Evolutionary conservation across 257 asterid genomes (phyloP).

Genomic region (Solanum tacnaense): DNA sequence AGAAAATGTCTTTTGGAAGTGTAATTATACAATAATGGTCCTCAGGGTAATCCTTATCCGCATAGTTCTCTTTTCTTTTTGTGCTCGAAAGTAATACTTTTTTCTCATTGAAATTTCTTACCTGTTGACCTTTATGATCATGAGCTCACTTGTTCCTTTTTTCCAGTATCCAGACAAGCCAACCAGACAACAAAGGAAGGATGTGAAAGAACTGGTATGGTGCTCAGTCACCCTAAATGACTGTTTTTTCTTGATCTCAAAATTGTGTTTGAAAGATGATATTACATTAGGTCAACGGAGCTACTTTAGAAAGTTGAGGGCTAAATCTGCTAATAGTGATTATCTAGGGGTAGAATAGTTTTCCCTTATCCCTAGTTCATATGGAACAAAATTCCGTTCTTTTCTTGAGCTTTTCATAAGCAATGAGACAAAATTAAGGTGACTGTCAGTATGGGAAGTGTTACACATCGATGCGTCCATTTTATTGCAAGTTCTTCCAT

Average conservation of each 20-base stretch:
- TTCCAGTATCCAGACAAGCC: constrained; percentile 96
- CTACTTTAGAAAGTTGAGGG: not conserved
- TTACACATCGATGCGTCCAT: not conserved
- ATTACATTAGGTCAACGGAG: not conserved
- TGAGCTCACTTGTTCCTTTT: constrained; percentile 5
- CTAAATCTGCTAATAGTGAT: not conserved
- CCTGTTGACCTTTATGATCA: not conserved
- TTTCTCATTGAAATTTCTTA: not conserved
- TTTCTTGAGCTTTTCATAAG: not conserved
- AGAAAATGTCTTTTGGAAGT: not conserved
- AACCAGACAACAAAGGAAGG: constrained; percentile 90
- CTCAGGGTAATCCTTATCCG: not conserved
- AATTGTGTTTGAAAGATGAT: not conserved
- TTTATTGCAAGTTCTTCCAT: not conserved
- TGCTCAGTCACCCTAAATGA: not conserved
- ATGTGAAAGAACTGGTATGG: constrained; percentile 89
- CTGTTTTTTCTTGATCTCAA: not conserved
- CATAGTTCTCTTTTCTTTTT: not conserved
- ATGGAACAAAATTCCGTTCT: not conserved
- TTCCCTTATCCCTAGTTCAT: not conserved
- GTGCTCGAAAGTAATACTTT: not conserved
- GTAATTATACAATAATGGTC: not conserved
- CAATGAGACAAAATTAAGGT: not conserved
- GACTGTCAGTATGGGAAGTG: not conserved
- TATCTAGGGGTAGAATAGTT: not conserved